phyloP scores from a whole-genome alignment of 2,329 filamentous ascomycete genomes.

The Septoria petroselini region DNA sequence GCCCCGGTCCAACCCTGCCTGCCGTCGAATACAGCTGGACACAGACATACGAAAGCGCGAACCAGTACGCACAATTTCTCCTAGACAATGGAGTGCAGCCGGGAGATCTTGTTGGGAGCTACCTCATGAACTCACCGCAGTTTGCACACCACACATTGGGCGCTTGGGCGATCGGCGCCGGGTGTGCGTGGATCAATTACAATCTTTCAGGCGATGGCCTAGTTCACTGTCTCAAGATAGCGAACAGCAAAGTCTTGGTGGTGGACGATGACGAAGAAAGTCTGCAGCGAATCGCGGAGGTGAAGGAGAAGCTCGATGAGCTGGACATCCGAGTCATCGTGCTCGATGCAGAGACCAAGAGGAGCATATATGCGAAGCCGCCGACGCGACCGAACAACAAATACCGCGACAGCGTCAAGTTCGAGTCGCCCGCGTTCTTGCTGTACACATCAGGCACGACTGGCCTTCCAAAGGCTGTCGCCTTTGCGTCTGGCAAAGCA shows the following conservation, averaged over 20 bases:
- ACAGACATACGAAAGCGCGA: conserved; percentile 54
- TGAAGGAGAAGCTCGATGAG: conserved; percentile 47
- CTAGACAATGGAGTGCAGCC: conserved; percentile 40
- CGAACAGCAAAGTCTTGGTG: conserved; percentile 43
- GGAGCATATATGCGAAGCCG: conserved; percentile 48
- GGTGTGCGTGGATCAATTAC: conserved; percentile 40
- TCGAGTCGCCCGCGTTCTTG: conserved; percentile 57
- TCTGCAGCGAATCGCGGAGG: conserved; percentile 55
- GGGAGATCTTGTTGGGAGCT: conserved; percentile 37
- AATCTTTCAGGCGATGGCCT: conserved; percentile 38
- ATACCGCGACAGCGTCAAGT: conserved; percentile 52
- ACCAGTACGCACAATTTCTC: conserved; percentile 63
- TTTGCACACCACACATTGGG: conserved; percentile 37
- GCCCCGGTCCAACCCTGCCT: conserved; percentile 46
- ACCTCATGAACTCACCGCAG: conserved; percentile 39
- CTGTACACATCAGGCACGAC: conserved; percentile 78
- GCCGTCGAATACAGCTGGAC: conserved; percentile 53
- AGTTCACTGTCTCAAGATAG: conserved; percentile 40
- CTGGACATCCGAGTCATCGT: conserved; percentile 58
- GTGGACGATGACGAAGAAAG: conserved; percentile 52
- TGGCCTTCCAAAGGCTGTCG: conserved; percentile 68
- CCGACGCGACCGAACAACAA: conserved; percentile 55
- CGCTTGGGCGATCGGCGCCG: conserved; percentile 35
- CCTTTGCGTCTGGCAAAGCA: conserved; percentile 55
- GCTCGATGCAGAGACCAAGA: conserved; percentile 51